Evolutionary conservation across 2,329 filamentous ascomycete genomes (phyloP).

Genomic region (Teratosphaeriaceae sp.): DNA sequence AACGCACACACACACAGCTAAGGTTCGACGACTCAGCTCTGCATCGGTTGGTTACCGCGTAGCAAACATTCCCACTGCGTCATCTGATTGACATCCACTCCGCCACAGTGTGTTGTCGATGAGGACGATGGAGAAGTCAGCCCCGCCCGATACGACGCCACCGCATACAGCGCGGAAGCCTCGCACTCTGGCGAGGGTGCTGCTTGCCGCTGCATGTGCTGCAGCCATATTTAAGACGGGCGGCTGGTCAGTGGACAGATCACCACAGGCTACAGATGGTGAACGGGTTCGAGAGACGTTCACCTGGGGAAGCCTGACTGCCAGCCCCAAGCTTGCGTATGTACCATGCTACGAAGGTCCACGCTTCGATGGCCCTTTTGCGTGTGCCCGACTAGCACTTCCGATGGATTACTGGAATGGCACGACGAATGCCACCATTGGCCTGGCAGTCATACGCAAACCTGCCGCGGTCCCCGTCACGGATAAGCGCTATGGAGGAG

Average conservation of each 20-base stretch:
- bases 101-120: no score
- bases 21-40: no score
- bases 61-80: no score
- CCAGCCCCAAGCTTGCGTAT: conserved; percentile 12
- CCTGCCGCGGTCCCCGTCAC: conserved; percentile 37
- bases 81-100: no score
- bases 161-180: no score
- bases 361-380: conserved; percentile 20
- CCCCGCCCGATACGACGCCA: no score
- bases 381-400: conserved; percentile 45
- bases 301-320: conserved; percentile 11
- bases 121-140: no score
- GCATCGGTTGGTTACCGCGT: no score
- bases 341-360: conserved; percentile 33
- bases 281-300: conserved; percentile 4
- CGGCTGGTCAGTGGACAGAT: not conserved
- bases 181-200: not conserved
- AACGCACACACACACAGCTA: no score
- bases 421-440: conserved; percentile 28
- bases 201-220: not conserved
- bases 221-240: not conserved
- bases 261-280: not conserved
- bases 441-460: conserved; percentile 40
- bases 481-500: conserved; percentile 24
- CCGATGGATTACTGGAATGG: conserved; percentile 42